Conservation (phyloP, 2,329 filamentous ascomycete genomes). For the Fusarium succisae region DNA sequence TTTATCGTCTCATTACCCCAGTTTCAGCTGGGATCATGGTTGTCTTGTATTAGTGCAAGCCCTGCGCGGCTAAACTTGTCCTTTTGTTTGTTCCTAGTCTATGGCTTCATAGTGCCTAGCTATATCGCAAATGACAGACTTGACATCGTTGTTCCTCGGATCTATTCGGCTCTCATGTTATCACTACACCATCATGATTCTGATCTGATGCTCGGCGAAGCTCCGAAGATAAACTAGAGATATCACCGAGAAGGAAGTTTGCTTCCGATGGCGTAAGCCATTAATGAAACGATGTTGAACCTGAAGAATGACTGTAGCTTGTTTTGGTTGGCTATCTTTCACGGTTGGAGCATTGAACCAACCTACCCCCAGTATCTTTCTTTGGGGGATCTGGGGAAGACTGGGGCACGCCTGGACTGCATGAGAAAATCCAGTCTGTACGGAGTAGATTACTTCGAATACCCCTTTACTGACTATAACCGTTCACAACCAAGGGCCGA, state of each 20-base stretch:
- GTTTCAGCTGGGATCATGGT: slow-evolving; percentile 6
- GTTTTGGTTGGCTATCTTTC: neutral
- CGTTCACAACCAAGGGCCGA: neutral
- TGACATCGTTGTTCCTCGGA: neutral
- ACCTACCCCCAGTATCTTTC: neutral
- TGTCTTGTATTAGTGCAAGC: slow-evolving; percentile 12
- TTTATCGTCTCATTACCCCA: slow-evolving; percentile 17
- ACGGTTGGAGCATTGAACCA: neutral
- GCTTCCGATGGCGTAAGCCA: neutral
- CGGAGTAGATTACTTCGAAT: neutral
- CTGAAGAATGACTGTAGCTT: neutral
- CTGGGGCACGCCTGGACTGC: neutral
- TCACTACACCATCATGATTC: neutral
- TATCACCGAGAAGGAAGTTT: neutral
- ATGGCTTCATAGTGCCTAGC: neutral
- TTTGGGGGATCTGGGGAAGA: neutral
- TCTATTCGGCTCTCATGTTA: neutral
- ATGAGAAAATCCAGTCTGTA: neutral
- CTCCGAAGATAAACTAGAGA: slow-evolving; percentile 9
- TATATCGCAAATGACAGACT: neutral
- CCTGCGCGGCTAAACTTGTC: slow-evolving; percentile 7
- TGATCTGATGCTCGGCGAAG: slow-evolving; percentile 15
- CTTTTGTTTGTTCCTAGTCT: neutral
- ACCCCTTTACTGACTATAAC: neutral
- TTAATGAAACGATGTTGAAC: neutral